Evolutionary conservation across 345 rosid species (phyloP).

Genomic region (Eucalyptus viminalis): DNA sequence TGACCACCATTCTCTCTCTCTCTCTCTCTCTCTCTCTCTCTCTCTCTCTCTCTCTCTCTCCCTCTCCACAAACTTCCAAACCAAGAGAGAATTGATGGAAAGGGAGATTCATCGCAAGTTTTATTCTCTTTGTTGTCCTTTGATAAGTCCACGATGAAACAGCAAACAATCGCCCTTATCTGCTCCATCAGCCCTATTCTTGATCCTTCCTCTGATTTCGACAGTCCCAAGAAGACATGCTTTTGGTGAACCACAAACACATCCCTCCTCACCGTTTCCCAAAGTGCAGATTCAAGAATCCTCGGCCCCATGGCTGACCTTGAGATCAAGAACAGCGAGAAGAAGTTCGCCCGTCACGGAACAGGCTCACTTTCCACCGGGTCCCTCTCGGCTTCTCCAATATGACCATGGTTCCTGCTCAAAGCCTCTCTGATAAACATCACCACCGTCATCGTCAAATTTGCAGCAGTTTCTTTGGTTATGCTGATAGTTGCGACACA

Average conservation of each 20-base stretch:
- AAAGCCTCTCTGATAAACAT: constrained; percentile 14
- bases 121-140: constrained; percentile 22
- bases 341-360: neutral
- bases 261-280: neutral
- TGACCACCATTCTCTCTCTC: constrained; percentile 27
- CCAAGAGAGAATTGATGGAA: constrained; percentile 74
- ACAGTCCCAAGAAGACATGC: neutral
- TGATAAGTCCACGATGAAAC: neutral
- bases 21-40: constrained; percentile 6
- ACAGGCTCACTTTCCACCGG: neutral
- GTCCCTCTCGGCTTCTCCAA: constrained; percentile 12
- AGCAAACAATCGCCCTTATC: neutral
- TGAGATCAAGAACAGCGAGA: neutral
- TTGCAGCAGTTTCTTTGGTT: neutral
- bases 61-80: constrained; percentile 73
- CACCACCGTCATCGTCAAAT: neutral
- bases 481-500: neutral
- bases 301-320: constrained; percentile 25
- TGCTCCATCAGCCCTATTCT: neutral
- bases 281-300: neutral
- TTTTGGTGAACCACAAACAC: neutral
- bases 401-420: constrained; percentile 68
- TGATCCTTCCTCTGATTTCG: neutral
- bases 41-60: no score
- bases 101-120: constrained; percentile 46